Evolutionary conservation across 202 grass and related monocot genomes (phyloP).

Genomic region (Panicum virgatum): DNA sequence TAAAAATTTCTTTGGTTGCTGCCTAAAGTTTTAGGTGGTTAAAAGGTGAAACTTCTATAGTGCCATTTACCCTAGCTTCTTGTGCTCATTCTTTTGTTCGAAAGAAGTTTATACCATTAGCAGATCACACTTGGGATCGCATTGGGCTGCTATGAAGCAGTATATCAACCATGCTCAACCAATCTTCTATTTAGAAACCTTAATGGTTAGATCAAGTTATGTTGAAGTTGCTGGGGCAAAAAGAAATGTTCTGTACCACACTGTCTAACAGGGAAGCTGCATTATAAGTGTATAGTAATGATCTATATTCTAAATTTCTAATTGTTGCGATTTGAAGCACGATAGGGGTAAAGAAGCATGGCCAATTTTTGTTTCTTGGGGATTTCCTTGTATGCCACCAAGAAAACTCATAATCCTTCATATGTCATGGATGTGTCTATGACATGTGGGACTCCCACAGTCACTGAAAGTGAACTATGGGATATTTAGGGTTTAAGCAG

Average conservation of each 20-base stretch:
- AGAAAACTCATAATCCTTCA: too few species aligned
- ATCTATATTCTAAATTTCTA: not conserved
- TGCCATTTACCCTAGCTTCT: not conserved
- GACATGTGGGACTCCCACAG: too few species aligned
- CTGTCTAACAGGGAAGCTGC: not conserved
- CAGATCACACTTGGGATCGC: not conserved
- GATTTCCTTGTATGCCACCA: too few species aligned
- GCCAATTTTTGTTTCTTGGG: too few species aligned
- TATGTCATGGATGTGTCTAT: too few species aligned
- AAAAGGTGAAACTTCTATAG: not conserved
- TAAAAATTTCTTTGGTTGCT: constrained; percentile 14
- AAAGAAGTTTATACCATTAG: not conserved
- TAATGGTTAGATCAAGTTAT: constrained; percentile 19
- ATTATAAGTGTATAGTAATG: not conserved
- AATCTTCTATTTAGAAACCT: not conserved
- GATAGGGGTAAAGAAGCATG: not conserved
- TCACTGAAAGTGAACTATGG: too few species aligned
- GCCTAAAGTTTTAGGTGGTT: not conserved
- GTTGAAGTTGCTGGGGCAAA: not conserved
- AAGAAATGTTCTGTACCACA: not conserved
- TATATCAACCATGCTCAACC: not conserved
- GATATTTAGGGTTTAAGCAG: too few species aligned
- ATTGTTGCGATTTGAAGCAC: constrained; percentile 8
- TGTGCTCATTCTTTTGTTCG: not conserved
- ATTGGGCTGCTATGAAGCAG: not conserved